Percentiles rank a stretch among this genome's conserved stretches.
These are phyloP conservation scores for Ustilago curta DNA, from an alignment of 1,284 basidiomycete species.

Conservation along the genomic window DNA sequence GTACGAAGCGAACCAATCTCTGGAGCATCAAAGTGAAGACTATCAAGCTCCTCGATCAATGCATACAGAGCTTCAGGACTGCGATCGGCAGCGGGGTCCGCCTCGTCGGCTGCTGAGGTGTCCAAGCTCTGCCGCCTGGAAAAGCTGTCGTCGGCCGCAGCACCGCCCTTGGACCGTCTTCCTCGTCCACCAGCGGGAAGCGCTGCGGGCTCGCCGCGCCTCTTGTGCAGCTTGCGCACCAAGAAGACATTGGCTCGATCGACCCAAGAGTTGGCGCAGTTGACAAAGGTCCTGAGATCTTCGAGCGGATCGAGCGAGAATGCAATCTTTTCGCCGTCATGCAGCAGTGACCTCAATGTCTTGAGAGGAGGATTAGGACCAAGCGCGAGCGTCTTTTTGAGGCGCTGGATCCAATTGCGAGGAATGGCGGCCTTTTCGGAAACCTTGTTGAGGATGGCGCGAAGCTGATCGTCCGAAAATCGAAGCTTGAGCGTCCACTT, in stretches of 20 bases:
- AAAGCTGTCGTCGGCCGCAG: constrained; percentile 27
- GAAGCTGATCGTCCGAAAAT: constrained; percentile 82
- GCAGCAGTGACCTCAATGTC: constrained; percentile 79
- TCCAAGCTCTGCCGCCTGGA: constrained; percentile 27
- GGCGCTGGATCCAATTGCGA: constrained; percentile 79
- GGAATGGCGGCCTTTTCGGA: constrained; percentile 80
- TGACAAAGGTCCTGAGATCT: constrained; percentile 81
- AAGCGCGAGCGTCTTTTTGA: constrained; percentile 76
- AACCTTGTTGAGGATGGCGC: constrained; percentile 51
- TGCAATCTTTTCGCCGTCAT: constrained; percentile 87
- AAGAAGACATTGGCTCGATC: constrained; percentile 72
- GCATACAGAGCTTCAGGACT: constrained; percentile 62
- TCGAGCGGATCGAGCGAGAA: constrained; percentile 79
- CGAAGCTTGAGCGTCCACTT: constrained; percentile 79
- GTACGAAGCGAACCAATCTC: constrained; percentile 77
- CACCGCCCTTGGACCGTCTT: constrained; percentile 66
- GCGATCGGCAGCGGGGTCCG: constrained; percentile 32
- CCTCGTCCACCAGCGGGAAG: constrained; percentile 80
- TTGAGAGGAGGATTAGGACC: constrained; percentile 78
- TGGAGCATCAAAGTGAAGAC: constrained; percentile 81
- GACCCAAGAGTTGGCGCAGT: constrained; percentile 84
- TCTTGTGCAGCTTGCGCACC: constrained; percentile 72
- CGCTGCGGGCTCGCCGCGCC: constrained; percentile 65
- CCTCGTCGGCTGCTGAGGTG: constrained; percentile 27
- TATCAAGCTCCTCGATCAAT: constrained; percentile 78